Percentiles rank a stretch among this genome's conserved stretches.
phyloP scores from a whole-genome alignment of 192 early-diverging fungal genomes.

The Pecoramyces ruminantium region DNA sequence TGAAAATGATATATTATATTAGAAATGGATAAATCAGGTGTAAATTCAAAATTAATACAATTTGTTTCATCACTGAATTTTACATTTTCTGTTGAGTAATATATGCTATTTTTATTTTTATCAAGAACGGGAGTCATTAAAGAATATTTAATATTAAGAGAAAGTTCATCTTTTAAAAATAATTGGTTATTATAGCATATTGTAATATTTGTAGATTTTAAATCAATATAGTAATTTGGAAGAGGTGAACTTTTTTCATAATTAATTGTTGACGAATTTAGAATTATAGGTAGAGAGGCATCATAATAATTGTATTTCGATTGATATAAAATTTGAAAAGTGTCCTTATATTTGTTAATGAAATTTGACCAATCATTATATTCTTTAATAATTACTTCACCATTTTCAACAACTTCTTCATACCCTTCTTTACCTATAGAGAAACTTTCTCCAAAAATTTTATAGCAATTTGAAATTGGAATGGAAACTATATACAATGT shows the following conservation, averaged over 20 bases:
- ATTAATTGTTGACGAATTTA: background rate
- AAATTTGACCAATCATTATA: background rate
- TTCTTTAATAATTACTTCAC: background rate
- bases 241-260: background rate
- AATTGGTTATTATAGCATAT: background rate
- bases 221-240: background rate
- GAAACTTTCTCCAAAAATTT: background rate
- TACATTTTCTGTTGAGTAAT: background rate
- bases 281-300: background rate
- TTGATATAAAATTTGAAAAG: background rate
- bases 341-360: background rate
- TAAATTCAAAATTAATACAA: background rate
- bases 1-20: background rate
- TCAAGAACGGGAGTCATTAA: background rate
- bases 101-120: background rate
- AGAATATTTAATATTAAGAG: background rate
- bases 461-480: background rate
- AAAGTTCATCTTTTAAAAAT: background rate
- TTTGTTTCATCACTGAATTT: background rate
- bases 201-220: background rate
- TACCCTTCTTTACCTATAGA: background rate
- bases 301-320: background rate
- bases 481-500: background rate
- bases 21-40: background rate
- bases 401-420: background rate